Base-by-base conservation (phyloP, 2,329 filamentous ascomycete genomes). In the Calycina herbarum region DNA sequence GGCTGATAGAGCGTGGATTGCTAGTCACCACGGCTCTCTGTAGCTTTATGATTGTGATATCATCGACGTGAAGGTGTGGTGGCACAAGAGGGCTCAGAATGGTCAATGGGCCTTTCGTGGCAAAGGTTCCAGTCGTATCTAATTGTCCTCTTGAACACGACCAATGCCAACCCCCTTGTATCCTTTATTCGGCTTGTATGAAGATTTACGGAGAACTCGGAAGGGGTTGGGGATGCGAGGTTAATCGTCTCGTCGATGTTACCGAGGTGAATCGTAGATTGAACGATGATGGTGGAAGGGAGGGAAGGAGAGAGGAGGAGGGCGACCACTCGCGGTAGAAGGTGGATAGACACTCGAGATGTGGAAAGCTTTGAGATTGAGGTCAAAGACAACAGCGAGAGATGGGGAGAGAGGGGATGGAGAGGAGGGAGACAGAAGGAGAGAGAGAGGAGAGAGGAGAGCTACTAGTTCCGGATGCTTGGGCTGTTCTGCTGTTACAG, bases 1-100 rank as follows among this genome's bases (percentile, higher is more conserved):
- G 45, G 17, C 20, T 51, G 45, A 24, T 51, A 20, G 20, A 24
- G n/a, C 15, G 17, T 3, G n/a, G 27, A 10, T 60, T 70, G 10
- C 40, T 27, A 45, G 33, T 59, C 57, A 45, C 38, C 31, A 27
- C 33, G 57, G 57, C 35, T 51, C 45, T 20, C 2, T 20, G 45
- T 51, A 51, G 45, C n/a, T 24, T 51, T 20, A 20, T 20, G 45
- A 24, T 51, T n/a, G 45, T 51, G 45, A 10, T 51, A 24, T 51
- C 45, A 51, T 51, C 5, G 20, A 51, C n/a, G 20, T 51, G 20
- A 11, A 24, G 45, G 17, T 20, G 45, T 27, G 7, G 45, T 51
- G 45, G n/a, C 24, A 35, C 35, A 59, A 35, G 20, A 20, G 7
- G 17, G 20, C n/a, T 38, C 4, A 7, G 42, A n/a, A n/a, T 20